phyloP scores from a whole-genome alignment of 495 filamentous ascomycete species.

The Xylaria longipes region DNA sequence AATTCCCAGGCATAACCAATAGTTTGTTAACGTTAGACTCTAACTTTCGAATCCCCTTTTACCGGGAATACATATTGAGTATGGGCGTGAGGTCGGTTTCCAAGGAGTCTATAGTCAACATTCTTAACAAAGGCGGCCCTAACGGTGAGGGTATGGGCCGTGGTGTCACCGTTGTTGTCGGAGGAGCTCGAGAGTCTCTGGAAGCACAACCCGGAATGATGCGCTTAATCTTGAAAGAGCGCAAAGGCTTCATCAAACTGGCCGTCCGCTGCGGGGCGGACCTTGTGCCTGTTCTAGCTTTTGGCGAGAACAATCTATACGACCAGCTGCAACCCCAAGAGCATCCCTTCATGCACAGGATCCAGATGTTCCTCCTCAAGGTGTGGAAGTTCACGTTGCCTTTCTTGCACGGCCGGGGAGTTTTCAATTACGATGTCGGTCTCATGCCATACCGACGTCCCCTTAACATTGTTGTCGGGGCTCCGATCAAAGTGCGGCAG shows the following conservation, averaged over 20 bases:
- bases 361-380: constrained; percentile 82
- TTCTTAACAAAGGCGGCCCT: constrained; percentile 75
- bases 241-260: constrained; percentile 93
- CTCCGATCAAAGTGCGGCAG: constrained; percentile 74
- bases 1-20: constrained; percentile 96
- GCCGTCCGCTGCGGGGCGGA: constrained; percentile 90
- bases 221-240: constrained; percentile 75
- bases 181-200: constrained; percentile 89
- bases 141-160: constrained; percentile 91
- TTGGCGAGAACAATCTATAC: constrained; percentile 96
- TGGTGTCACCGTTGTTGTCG: constrained; percentile 94
- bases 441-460: constrained; percentile 90
- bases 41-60: constrained; percentile 93
- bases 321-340: constrained; percentile 76
- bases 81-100: constrained; percentile 90
- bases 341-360: constrained; percentile 74
- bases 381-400: constrained; percentile 92
- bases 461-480: constrained; percentile 86
- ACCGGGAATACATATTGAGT: constrained; percentile 87
- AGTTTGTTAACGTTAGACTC: constrained; percentile 89
- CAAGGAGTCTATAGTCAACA: constrained; percentile 85
- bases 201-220: constrained; percentile 79
- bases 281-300: constrained; percentile 86
- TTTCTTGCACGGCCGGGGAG: constrained; percentile 84
- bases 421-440: constrained; percentile 98